Base-by-base conservation (phyloP, 2,329 filamentous ascomycete genomes). In the Eutypella sp. region DNA sequence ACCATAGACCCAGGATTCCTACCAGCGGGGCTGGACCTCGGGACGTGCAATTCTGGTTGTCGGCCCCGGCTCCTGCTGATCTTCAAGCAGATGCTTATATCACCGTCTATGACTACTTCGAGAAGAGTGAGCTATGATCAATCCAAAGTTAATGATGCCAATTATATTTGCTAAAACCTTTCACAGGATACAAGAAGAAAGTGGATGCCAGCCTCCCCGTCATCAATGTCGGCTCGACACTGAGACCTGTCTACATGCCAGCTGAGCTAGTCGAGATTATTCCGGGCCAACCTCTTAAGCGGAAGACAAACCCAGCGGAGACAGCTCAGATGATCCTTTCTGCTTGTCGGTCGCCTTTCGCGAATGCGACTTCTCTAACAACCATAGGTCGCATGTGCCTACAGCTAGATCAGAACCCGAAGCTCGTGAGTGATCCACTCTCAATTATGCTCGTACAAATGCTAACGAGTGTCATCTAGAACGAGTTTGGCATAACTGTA, bases 311-410 rank as follows among this genome's bases (percentile, higher is more conserved):
- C 1, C 69, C 74, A 0, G 63, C 71, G 0, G 85, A 92, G 58
- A 87, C 85, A 0, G 71, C 75, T 0, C 57, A 68, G 1, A 91
- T 93, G 87, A 81, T 92, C 39, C 67, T 67, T 1, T 88, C 89
- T 59, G 85, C 89, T 1, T 87, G 85, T 46, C 77, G 85, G 4
- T 68, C 68, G 0, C 87, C 88, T 0, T 73, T 73, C 2, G 68
- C 75, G 5, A 95, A 92, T 52, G 86, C 83, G 0, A 59, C 72
- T 1, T 85, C 83, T 0, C 85, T 93, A 55, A 72, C 76, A 2
- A 73, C 62, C 0, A 72, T 74, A 8, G 85, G 79, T 2, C 74
- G 81, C 20, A 51, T 68, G 16, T 67, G 80, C 5, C 70, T 92
- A 19, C 76, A 77, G 2, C 70, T 89, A 2, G 74, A 80, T 37